These are phyloP conservation scores for Pelargonium australe DNA, from an alignment of 441 rosid species.

Conservation along the genomic window DNA sequence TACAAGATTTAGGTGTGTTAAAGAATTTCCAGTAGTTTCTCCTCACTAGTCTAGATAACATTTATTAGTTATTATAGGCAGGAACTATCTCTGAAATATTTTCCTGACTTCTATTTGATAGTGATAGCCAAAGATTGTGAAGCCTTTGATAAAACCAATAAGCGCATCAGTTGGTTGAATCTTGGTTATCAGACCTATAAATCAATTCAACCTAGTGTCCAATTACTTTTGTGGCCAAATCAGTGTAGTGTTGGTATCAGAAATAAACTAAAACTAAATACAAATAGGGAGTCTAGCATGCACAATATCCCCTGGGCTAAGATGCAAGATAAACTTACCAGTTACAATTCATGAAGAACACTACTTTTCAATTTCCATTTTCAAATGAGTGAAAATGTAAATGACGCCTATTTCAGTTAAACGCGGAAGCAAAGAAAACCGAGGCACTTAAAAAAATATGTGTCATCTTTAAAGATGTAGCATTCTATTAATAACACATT, in stretches of 20 bases:
- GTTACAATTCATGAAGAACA: background rate
- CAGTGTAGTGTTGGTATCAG: too few species aligned
- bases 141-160: background rate
- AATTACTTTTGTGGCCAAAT: too few species aligned
- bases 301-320: background rate
- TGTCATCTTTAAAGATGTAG: background rate
- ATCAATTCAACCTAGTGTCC: too few species aligned
- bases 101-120: too few species aligned
- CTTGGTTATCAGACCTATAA: background rate
- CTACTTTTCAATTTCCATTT: slow-evolving; percentile 9
- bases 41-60: too few species aligned
- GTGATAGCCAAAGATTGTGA: background rate
- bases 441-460: background rate
- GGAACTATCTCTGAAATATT: too few species aligned
- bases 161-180: background rate
- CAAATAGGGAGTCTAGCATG: background rate
- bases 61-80: too few species aligned
- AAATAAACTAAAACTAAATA: background rate
- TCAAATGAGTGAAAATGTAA: background rate
- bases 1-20: background rate
- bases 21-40: too few species aligned
- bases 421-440: slow-evolving; percentile 5
- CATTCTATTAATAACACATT: background rate
- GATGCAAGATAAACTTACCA: background rate
- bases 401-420: background rate